phyloP scores from a whole-genome alignment of 75 land plant genomes.

The Picea sitchensis region DNA sequence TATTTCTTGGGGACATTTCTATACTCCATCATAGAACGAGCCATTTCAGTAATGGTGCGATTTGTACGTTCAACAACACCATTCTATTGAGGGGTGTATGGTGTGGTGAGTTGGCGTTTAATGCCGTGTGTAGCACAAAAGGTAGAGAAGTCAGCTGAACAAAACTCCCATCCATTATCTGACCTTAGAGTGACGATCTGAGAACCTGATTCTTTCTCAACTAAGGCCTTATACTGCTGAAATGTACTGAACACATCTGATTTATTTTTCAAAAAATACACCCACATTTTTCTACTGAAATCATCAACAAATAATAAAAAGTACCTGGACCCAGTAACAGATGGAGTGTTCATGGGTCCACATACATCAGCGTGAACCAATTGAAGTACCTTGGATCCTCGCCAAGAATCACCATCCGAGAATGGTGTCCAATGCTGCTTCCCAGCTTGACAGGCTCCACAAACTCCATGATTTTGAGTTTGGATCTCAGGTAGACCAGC shows the following conservation, averaged over 20 bases:
- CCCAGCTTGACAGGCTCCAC: neutral
- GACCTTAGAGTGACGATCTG: slow-evolving; percentile 10
- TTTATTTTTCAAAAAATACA: slow-evolving; percentile 19
- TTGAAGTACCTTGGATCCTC: neutral
- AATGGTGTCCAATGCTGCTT: neutral
- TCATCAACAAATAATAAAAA: slow-evolving; percentile 29
- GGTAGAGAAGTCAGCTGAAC: neutral
- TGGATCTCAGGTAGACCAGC: neutral
- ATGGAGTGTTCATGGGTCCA: slow-evolving; percentile 3
- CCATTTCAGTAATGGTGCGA: slow-evolving; percentile 22
- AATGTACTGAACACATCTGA: slow-evolving; percentile 22
- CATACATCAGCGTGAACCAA: slow-evolving; percentile 10
- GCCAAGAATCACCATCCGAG: neutral
- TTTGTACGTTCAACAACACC: slow-evolving; percentile 15
- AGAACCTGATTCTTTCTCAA: slow-evolving; percentile 10
- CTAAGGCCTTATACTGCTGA: slow-evolving; percentile 15
- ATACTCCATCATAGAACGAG: slow-evolving; percentile 19
- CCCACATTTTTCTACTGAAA: slow-evolving; percentile 13
- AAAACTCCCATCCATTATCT: slow-evolving; percentile 14
- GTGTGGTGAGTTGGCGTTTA: slow-evolving; percentile 6
- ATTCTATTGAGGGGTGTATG: slow-evolving; percentile 13
- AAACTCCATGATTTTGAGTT: neutral
- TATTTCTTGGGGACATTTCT: slow-evolving; percentile 15
- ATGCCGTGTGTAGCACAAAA: slow-evolving; percentile 17
- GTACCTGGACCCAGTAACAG: slow-evolving; percentile 1